Base-by-base conservation (phyloP, 1,284 basidiomycete genomes). In the Neolentinus lepideus region DNA sequence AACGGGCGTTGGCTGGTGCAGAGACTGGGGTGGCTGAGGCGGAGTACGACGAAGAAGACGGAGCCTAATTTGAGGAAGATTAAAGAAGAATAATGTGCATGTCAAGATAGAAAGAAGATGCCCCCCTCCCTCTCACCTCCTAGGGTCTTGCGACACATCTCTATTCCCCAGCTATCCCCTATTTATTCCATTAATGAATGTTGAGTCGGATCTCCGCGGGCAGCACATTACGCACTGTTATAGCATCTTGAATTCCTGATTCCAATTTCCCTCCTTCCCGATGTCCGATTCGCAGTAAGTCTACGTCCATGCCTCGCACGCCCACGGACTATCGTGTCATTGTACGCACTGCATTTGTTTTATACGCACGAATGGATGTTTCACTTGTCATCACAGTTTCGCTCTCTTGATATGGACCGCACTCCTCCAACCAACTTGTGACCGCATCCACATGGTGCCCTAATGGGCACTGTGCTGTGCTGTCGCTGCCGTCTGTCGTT, bases 1-100 rank as follows among this genome's bases (percentile, higher is more conserved):
- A 68, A 46, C 62, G 64, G 52, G 70, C 67, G 2, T 59, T 59
- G 14, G 50, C 55, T 10, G 50, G 58, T 2, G 61, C 59, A 3
- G 65, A 61, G 16, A 60, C 57, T 9, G 65, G 61, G 14, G 62
- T 60, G 46, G 57, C 24, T 51, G 55, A 22, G 38, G 59, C 56
- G 54, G 63, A 43, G 51, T 56, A 35, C 3, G 59, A 58, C 43
- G 58, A 58, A n/a, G 45, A 55, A 52, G 52, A 56, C 52, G 58
- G 53, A 52, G 51, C 36, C 47, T 54, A 59, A 12, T 31, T 31
- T 22, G 53, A 46, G 47, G 47, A 50, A 25, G 47, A 24, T 6
- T 43, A 43, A 43, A 43, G 38, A 16, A 21, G 19, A n/a, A 9
- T 16, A 43, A 31, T 31, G 4, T 31, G 29, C 29, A 31, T 31